Evolutionary conservation across 2,329 filamentous ascomycete genomes (phyloP), one percentile per base, ranked within the genome.

Genomic region (Stagonosporopsis chrysanthemi): DNA sequence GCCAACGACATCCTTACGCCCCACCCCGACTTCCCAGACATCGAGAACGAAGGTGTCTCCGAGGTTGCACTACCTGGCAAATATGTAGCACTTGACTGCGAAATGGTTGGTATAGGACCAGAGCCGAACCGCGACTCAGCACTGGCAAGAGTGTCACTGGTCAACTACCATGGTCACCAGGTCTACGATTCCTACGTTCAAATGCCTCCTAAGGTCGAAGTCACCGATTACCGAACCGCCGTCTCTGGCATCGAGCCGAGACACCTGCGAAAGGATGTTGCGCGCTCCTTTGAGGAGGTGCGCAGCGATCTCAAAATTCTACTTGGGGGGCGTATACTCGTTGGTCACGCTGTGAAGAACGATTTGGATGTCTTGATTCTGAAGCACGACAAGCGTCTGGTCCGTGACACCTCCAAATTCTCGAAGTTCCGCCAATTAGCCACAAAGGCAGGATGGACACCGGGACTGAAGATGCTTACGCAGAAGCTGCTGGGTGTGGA

Each of bases 121-220:
- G 75, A 78, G 36, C 80, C 85, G 3, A 86, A 86, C 47, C 82
- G 88, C 62, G 85, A 88, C 71, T 92, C 91, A 33, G 88, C 87
- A 0, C 85, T 99, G 41, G 95, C 95, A 1, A 86, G 95, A 43
- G 91, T 94, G 52, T 96, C 91, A 71, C 81, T 96, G 15, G 93
- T 97, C 65, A 96, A 98, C 76, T 99, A 93, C 76, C 92, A 97
- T 73, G 93, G 93, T 17, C 86, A 90, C 26, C 92, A 97, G 75
- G 81, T 99, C 42, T 97, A 98, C 83, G 95, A 99, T 80, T 94
- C 91, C 12, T 98, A 90, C 72, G 95, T 98, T 9, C 85, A 86
- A 51, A 90, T 91, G 0, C 66, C 61, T 29, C 64, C 58, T n/a
- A 86, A 87, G 57, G 88, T 92, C 70, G 82, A 80, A 52, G 91